phyloP scores from a whole-genome alignment of 1,284 basidiomycete species.

The Cystobasidiaceae sp. region DNA sequence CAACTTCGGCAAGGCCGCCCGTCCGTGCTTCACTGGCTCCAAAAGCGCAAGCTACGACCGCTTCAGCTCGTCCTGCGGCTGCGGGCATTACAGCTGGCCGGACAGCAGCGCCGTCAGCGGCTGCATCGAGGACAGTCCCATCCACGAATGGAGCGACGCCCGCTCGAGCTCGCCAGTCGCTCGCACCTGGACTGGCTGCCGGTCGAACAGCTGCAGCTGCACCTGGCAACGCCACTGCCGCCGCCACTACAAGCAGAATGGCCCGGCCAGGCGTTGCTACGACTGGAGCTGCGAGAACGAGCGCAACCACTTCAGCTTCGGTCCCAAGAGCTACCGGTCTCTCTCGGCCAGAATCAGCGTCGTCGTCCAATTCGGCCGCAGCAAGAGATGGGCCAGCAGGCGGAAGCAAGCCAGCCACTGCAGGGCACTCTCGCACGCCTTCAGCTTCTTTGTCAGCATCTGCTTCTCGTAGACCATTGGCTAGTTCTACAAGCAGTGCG shows the following conservation, averaged over 20 bases:
- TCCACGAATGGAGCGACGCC: background rate
- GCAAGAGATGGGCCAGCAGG: too few relatives aligned
- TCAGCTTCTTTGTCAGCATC: background rate
- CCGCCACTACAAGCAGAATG: background rate
- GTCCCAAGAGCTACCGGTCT: background rate
- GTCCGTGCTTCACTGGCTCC: conserved; percentile 15
- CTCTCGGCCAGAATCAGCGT: too few relatives aligned
- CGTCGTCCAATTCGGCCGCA: too few relatives aligned
- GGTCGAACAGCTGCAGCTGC: too few relatives aligned
- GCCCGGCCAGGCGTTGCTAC: too few relatives aligned
- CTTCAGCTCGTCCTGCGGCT: background rate
- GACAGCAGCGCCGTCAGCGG: background rate
- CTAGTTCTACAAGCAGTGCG: conserved; percentile 7
- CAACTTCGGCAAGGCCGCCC: background rate
- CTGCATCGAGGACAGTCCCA: background rate
- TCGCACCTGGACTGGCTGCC: too few relatives aligned
- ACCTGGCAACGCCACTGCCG: too few relatives aligned
- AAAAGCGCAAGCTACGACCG: conserved; percentile 13
- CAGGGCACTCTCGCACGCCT: conserved; percentile 1
- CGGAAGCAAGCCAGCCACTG: too few relatives aligned
- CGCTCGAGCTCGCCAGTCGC: background rate
- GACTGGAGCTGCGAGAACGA: too few relatives aligned
- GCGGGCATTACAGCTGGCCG: background rate
- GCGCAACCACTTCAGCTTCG: too few relatives aligned
- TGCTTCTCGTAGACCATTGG: background rate